Evolutionary conservation across 1,139 yeast genomes (phyloP).

Genomic region (Pichia sp.): DNA sequence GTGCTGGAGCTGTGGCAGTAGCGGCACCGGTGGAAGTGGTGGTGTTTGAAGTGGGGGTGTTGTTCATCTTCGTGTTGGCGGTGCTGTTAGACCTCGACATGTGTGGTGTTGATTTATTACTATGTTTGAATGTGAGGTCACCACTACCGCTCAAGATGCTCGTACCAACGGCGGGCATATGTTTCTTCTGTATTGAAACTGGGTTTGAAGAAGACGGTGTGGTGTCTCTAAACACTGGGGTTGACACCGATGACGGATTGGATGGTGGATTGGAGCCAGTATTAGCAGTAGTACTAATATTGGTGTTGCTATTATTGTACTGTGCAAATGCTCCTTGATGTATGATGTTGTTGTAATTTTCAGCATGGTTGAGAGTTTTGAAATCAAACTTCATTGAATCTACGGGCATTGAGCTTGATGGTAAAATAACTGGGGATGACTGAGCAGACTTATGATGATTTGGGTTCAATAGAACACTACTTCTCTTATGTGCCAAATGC

Average conservation of each 20-base stretch:
- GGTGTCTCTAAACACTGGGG: not conserved
- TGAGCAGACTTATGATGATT: constrained; percentile 34
- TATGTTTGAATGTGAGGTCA: too few relatives aligned
- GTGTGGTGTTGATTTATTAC: too few relatives aligned
- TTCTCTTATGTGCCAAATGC: constrained; percentile 9
- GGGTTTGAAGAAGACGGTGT: not conserved
- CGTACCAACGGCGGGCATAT: constrained; percentile 4
- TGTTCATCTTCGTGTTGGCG: not conserved
- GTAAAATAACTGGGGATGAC: constrained; percentile 29
- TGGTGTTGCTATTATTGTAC: too few relatives aligned
- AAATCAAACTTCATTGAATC: constrained; percentile 5
- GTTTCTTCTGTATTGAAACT: constrained; percentile 1
- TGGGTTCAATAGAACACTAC: constrained; percentile 26
- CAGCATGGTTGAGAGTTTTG: not conserved
- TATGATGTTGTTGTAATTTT: too few relatives aligned
- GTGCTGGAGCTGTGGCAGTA: constrained; percentile 5
- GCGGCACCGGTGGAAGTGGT: too few relatives aligned
- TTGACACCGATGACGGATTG: not conserved
- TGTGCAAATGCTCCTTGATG: too few relatives aligned
- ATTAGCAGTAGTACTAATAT: too few relatives aligned
- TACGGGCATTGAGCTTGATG: constrained; percentile 16
- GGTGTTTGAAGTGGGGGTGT: not conserved
- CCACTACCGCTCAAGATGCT: too few relatives aligned
- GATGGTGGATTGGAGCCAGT: not conserved
- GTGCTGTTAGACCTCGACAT: too few relatives aligned